Evolutionary conservation across 164 flowering plant species (phyloP).

Genomic region (Liriodendron chinense): DNA sequence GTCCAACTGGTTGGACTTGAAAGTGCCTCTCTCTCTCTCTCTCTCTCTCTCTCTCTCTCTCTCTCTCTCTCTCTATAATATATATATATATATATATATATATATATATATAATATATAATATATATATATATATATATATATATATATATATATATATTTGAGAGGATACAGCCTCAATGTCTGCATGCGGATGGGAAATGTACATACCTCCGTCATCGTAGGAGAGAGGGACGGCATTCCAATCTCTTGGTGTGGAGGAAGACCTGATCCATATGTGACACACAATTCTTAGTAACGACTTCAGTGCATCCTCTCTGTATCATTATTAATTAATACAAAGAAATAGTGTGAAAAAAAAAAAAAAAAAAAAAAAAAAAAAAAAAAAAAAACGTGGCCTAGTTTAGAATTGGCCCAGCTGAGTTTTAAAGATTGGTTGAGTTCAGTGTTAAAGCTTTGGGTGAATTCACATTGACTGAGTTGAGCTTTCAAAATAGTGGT

Average conservation of each 20-base stretch:
- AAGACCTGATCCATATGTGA: constrained; percentile 48
- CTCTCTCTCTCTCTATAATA: too few relatives aligned
- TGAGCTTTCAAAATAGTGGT: background rate
- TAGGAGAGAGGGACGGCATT: constrained; percentile 99
- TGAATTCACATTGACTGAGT: background rate
- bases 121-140: too few relatives aligned
- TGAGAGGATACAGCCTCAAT: background rate
- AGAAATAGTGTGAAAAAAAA: background rate
- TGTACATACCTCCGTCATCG: constrained; percentile 79
- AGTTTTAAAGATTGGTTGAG: background rate
- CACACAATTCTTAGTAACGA: background rate
- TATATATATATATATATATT: too few relatives aligned
- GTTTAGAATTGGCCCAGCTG: background rate
- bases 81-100: too few relatives aligned
- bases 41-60: too few relatives aligned
- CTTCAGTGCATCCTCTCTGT: background rate
- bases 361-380: constrained; percentile 1
- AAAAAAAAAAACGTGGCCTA: background rate
- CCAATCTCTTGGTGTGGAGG: constrained; percentile 98
- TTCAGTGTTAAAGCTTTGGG: background rate
- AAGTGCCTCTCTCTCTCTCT: too few relatives aligned
- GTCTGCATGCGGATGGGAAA: background rate
- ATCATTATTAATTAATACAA: background rate
- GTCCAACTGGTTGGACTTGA: too few relatives aligned
- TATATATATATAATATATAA: too few relatives aligned